Base-by-base conservation (phyloP, 2,329 filamentous ascomycete species). In the Pseudomassariella vexata region DNA sequence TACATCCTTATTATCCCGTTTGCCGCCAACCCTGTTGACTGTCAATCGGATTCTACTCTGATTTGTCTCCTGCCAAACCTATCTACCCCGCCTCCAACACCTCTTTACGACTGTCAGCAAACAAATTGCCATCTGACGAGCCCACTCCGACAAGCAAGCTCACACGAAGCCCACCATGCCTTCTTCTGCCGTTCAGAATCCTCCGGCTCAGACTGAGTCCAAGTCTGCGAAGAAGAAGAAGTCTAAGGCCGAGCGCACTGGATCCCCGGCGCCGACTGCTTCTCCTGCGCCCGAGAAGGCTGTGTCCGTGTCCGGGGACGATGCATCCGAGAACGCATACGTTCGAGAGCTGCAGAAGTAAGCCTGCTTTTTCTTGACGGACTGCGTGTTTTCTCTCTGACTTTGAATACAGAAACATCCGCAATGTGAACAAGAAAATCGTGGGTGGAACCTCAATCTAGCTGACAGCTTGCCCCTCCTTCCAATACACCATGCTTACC, bases 381-480 rank as follows among this genome's bases (percentile, higher is more conserved):
- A n/a, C n/a, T n/a, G n/a, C n/a, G n/a, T n/a, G n/a, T n/a, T 24
- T 22, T 31, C 32, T 19, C 15, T 15, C 20, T 18, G 12, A 8
- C 16, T 21, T 33, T 20, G 21, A 12, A 8, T 9, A 16, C 46
- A 95, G 88, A 72, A 87, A 78, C 60, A 85, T 95, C 49, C 88
- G 90, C 54, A 94, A 92, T 60, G 67, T 92, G 52, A 84, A 80
- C 69, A 96, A 95, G 76, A 95, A 95, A 66, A 80, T 96, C 51
- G 86, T 94, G 64, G n/a, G n/a, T n/a, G n/a, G n/a, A n/a, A n/a
- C n/a, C n/a, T n/a, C n/a, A n/a, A n/a, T n/a, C n/a, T n/a, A n/a
- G n/a, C n/a, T n/a, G n/a, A n/a, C n/a, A 66, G 84, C 68, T 34
- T 5, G 20, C 24, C 19, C 22, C 57, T 27, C 24, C 6, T 19